These are phyloP conservation scores for Blastomyces emzantsi DNA, from an alignment of 2,329 filamentous ascomycete genomes.

Conservation along the genomic window DNA sequence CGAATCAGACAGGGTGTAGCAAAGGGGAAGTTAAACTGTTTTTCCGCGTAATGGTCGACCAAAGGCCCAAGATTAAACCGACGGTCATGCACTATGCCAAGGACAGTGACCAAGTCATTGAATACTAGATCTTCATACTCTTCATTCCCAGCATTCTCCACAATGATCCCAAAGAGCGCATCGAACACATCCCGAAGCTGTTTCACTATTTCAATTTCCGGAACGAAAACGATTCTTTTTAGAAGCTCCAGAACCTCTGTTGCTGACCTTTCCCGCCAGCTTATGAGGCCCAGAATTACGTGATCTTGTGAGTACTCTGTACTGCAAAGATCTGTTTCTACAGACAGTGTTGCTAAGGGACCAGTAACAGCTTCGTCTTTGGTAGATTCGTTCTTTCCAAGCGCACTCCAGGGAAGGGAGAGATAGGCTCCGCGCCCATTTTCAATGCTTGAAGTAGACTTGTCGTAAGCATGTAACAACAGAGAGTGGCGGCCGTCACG, in stretches of 20 bases:
- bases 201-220: constrained; percentile 97
- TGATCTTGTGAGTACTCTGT: constrained; percentile 92
- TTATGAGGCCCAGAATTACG: constrained; percentile 69
- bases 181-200: constrained; percentile 82
- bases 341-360: constrained; percentile 65
- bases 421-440: constrained; percentile 79
- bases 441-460: constrained; percentile 66
- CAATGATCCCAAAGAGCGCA: constrained; percentile 80
- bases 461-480: constrained; percentile 83
- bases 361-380: constrained; percentile 67
- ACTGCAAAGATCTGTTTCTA: constrained; percentile 85
- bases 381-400: constrained; percentile 55
- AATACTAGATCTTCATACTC: constrained; percentile 92
- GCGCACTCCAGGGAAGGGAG: constrained; percentile 67
- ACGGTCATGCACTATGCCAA: constrained; percentile 89
- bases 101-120: constrained; percentile 75
- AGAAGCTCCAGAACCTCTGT: constrained; percentile 65
- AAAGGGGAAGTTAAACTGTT: constrained; percentile 84
- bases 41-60: constrained; percentile 85
- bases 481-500: constrained; percentile 74
- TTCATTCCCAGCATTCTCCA: constrained; percentile 83
- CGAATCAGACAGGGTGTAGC: constrained; percentile 80
- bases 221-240: constrained; percentile 80
- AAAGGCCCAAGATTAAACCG: constrained; percentile 85
- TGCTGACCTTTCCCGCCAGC: constrained; percentile 69